Evolutionary conservation across 768 basidiomycete genomes (phyloP).

Genomic region (Hericium coralloides): DNA sequence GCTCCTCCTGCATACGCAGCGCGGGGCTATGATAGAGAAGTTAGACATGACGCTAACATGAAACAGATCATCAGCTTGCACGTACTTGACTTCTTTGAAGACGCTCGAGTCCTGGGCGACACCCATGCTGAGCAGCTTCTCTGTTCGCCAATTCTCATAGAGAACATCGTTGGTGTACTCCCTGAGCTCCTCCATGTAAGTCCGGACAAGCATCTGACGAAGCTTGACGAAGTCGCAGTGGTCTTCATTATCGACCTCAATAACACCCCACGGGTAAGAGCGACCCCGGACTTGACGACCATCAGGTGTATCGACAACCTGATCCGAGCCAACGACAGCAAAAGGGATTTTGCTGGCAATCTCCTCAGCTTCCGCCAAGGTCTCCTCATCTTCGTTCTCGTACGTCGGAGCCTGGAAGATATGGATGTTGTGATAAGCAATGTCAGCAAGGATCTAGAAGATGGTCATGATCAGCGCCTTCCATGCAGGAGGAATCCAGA

Average conservation of each 20-base stretch:
- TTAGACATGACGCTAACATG: background rate
- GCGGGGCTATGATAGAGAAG: slow-evolving; percentile 59
- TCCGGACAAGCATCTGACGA: slow-evolving; percentile 97
- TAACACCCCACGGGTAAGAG: slow-evolving; percentile 96
- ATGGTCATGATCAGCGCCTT: background rate
- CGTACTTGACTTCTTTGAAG: slow-evolving; percentile 99
- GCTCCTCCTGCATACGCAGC: slow-evolving; percentile 92
- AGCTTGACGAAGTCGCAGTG: slow-evolving; percentile 99
- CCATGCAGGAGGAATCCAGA: slow-evolving; percentile 1
- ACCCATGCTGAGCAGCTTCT: slow-evolving; percentile 95
- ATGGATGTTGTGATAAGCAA: slow-evolving; percentile 90
- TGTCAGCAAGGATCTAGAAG: slow-evolving; percentile 79
- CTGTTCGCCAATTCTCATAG: slow-evolving; percentile 97
- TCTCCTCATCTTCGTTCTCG: slow-evolving; percentile 98
- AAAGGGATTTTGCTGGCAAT: slow-evolving; percentile 98
- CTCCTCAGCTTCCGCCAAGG: slow-evolving; percentile 93
- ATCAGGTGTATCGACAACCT: slow-evolving; percentile 70
- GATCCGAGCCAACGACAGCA: slow-evolving; percentile 93
- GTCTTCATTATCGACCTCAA: slow-evolving; percentile 98
- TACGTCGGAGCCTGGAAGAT: slow-evolving; percentile 98
- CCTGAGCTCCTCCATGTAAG: slow-evolving; percentile 98
- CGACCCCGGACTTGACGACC: slow-evolving; percentile 93
- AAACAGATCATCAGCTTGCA: slow-evolving; percentile 10
- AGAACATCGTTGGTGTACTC: slow-evolving; percentile 94
- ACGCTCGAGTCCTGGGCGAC: slow-evolving; percentile 95